phyloP scores from a whole-genome alignment of 768 basidiomycete genomes.

The Rhodotorula babjevae region DNA sequence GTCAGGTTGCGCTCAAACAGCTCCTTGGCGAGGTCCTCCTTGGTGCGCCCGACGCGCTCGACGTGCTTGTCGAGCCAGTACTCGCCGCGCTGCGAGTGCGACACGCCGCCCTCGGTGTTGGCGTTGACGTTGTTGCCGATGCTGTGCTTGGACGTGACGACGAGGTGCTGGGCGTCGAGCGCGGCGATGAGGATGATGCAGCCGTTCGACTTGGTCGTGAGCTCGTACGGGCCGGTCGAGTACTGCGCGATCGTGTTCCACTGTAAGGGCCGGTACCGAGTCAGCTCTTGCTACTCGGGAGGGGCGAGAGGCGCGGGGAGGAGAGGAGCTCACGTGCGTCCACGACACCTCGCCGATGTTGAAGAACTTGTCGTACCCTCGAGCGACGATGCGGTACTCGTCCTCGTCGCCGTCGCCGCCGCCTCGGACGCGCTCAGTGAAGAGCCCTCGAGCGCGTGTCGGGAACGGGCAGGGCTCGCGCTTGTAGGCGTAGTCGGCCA shows the following conservation, averaged over 20 bases:
- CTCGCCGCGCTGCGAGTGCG: constrained; percentile 80
- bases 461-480: constrained; percentile 86
- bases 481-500: constrained; percentile 95
- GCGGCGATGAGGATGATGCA: constrained; percentile 91
- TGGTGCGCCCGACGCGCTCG: constrained; percentile 58
- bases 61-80: constrained; percentile 74
- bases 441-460: constrained; percentile 87
- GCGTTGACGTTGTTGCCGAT: constrained; percentile 54
- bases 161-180: constrained; percentile 64
- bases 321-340: constrained; percentile 64
- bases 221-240: constrained; percentile 63
- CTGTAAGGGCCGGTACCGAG: constrained; percentile 7
- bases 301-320: neutral
- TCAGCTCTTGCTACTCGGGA: neutral
- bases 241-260: constrained; percentile 40
- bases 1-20: constrained; percentile 84
- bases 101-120: constrained; percentile 46
- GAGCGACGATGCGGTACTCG: constrained; percentile 60
- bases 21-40: constrained; percentile 64
- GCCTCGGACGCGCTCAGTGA: constrained; percentile 52
- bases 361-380: constrained; percentile 99
- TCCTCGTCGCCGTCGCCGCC: constrained; percentile 44
- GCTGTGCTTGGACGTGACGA: constrained; percentile 90
- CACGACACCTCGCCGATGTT: constrained; percentile 94
- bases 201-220: constrained; percentile 91